Evolutionary conservation across 345 rosid species (phyloP).

Genomic region (Syzygium aromaticum): DNA sequence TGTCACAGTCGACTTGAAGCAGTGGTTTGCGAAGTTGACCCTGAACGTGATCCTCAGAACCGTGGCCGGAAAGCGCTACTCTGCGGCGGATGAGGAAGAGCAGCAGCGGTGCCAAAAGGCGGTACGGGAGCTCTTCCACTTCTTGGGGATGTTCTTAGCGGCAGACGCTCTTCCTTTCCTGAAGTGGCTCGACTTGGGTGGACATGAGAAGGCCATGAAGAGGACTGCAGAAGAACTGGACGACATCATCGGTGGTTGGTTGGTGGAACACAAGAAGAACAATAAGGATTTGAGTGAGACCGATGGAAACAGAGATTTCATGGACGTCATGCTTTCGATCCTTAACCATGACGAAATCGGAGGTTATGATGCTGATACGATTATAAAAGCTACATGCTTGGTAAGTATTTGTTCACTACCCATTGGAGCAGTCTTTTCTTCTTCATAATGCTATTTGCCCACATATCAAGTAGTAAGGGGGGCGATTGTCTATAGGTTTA

Average conservation of each 20-base stretch:
- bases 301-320: conserved; percentile 2
- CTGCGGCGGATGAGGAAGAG: conserved; percentile 5
- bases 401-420: background rate
- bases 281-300: background rate
- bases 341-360: background rate
- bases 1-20: conserved; percentile 17
- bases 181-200: conserved; percentile 17
- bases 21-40: conserved; percentile 14
- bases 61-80: conserved; percentile 24
- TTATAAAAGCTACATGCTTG: background rate
- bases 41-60: conserved; percentile 14
- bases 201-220: conserved; percentile 16
- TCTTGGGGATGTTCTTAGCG: conserved; percentile 2
- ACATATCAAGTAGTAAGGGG: too few relatives aligned
- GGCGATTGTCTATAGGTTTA: too few relatives aligned
- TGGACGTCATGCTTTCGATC: conserved; percentile 3
- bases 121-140: conserved; percentile 1
- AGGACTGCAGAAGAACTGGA: conserved; percentile 5
- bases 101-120: conserved; percentile 5
- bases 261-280: conserved; percentile 9
- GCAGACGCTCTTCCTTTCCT: conserved; percentile 15
- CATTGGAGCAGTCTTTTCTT: background rate
- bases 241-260: background rate
- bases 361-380: background rate
- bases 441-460: background rate